These are phyloP conservation scores for Oxytropis ochrocephala DNA, from an alignment of 306 rosid species.

Conservation along the genomic window DNA sequence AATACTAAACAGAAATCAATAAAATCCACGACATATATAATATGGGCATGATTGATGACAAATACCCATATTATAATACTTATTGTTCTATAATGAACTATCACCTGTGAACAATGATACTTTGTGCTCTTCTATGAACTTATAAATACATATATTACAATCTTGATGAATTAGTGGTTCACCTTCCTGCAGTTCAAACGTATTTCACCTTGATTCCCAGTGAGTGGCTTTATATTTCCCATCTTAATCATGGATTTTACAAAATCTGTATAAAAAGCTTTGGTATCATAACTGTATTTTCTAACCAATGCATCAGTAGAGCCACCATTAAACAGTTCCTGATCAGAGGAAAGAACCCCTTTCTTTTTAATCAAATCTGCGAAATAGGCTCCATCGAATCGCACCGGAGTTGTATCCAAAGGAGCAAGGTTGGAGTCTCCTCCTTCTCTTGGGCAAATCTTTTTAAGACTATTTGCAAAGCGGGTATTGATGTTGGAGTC, in stretches of 20 bases:
- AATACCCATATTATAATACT: too few species aligned
- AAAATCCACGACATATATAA: too few species aligned
- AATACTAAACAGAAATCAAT: too few species aligned
- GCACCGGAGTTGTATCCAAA: constrained; percentile 17
- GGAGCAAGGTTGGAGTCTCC: constrained; percentile 38
- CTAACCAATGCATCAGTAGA: constrained; percentile 23
- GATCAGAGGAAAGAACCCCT: constrained; percentile 49
- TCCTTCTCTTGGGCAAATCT: constrained; percentile 27
- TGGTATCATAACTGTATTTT: constrained; percentile 6
- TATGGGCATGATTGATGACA: too few species aligned
- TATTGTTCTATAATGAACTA: neutral
- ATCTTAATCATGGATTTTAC: constrained; percentile 37
- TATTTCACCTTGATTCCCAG: constrained; percentile 32
- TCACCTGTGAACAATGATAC: neutral
- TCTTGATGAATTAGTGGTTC: constrained; percentile 11
- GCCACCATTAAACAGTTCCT: constrained; percentile 32
- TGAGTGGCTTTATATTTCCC: constrained; percentile 48
- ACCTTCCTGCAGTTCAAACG: constrained; percentile 39
- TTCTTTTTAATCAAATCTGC: constrained; percentile 9
- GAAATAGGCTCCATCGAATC: constrained; percentile 23
- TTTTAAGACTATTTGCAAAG: constrained; percentile 17
- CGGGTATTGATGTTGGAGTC: constrained; percentile 23
- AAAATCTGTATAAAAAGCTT: constrained; percentile 23
- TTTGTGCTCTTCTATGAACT: neutral
- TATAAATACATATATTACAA: neutral